These are phyloP conservation scores for Termitomyces sp. DNA, from an alignment of 768 basidiomycete genomes.

Conservation along the genomic window DNA sequence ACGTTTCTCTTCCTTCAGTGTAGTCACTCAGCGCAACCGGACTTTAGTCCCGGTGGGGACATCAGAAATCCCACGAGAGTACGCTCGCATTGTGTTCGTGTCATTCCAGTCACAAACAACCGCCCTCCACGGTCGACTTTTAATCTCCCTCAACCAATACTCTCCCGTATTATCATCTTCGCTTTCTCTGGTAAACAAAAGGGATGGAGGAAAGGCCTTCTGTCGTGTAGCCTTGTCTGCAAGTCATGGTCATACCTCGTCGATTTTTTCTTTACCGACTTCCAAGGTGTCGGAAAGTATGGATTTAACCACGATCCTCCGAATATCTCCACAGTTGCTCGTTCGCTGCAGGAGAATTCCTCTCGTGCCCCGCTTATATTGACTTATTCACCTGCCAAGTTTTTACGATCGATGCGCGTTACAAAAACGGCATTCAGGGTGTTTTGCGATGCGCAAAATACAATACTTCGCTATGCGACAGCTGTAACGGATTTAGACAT, in stretches of 20 bases:
- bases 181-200: constrained; percentile 2
- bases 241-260: constrained; percentile 5
- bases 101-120: not conserved
- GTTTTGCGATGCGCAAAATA: constrained; percentile 8
- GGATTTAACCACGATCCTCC: not conserved
- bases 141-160: constrained; percentile 2
- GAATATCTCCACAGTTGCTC: constrained; percentile 1
- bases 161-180: constrained; percentile 1
- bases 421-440: not conserved
- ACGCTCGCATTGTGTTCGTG: not conserved
- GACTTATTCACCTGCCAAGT: not conserved
- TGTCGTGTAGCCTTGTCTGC: constrained; percentile 8
- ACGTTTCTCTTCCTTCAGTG: constrained; percentile 5
- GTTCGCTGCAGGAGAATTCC: not conserved
- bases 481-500: not conserved
- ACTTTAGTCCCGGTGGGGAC: constrained; percentile 1
- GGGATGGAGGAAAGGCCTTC: constrained; percentile 7
- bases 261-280: constrained; percentile 7
- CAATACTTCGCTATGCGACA: not conserved
- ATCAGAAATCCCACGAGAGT: constrained; percentile 1
- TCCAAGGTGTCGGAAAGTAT: not conserved
- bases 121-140: not conserved
- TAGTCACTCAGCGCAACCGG: constrained; percentile 1
- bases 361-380: not conserved
- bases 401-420: not conserved